A percentile compares a stretch with the other conserved stretches of the same genome.
Conservation (phyloP, 140 eudicot species). For the Ambrosia hybrid region DNA sequence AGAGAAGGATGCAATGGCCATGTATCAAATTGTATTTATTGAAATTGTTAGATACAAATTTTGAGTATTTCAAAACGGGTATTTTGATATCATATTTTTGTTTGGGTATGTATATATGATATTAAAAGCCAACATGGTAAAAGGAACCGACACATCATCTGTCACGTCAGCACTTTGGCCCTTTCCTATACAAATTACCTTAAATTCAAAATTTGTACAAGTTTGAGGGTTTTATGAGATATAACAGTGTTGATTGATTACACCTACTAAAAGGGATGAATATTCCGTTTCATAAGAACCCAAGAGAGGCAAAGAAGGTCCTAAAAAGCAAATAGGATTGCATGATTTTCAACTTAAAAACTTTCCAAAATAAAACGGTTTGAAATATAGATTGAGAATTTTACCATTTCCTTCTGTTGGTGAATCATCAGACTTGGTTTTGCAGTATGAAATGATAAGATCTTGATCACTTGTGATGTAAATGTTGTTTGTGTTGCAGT, state of each 20-base stretch:
- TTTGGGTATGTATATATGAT: background rate
- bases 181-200: background rate
- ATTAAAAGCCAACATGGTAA: background rate
- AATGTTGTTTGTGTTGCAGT: constrained; percentile 86
- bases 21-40: no score
- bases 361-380: background rate
- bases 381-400: background rate
- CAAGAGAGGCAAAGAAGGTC: no score
- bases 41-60: no score
- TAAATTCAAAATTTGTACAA: background rate
- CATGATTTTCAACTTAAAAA: no score
- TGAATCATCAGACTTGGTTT: constrained; percentile 69
- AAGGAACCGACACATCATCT: background rate
- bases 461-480: constrained; percentile 95
- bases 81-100: background rate
- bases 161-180: background rate
- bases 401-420: constrained; percentile 65
- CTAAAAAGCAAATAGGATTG: no score
- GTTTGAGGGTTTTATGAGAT: background rate
- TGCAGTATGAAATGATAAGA: constrained; percentile 90
- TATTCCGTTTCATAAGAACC: no score
- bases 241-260: no score
- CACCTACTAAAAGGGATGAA: no score
- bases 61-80: no score
- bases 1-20: background rate